These are phyloP conservation scores for Raffaelea deltoideospora DNA, from an alignment of 2,329 filamentous ascomycete genomes.

Conservation along the genomic window DNA sequence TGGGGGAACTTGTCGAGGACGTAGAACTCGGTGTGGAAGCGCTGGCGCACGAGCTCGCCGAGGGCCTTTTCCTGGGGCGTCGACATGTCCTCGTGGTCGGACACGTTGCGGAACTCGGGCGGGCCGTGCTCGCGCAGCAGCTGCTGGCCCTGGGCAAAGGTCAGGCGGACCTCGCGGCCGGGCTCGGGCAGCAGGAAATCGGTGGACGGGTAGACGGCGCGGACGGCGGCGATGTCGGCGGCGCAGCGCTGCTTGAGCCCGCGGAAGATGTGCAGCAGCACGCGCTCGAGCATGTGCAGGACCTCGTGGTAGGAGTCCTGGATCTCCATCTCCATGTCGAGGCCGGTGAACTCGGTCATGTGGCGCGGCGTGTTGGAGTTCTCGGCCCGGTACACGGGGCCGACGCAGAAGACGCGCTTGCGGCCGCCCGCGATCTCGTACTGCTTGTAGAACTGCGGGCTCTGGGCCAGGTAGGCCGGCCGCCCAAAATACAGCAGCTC, in stretches of 20 bases:
- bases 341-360: conserved; percentile 78
- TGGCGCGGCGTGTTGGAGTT: conserved; percentile 73
- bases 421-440: conserved; percentile 67
- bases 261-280: conserved; percentile 67
- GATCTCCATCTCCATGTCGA: conserved; percentile 86
- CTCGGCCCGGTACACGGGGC: conserved; percentile 75
- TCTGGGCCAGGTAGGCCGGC: conserved; percentile 66
- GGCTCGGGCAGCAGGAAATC: conserved; percentile 59
- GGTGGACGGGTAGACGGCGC: conserved; percentile 61
- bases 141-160: conserved; percentile 63
- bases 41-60: conserved; percentile 69
- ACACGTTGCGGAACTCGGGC: conserved; percentile 49
- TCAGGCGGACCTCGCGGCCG: conserved; percentile 61
- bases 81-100: conserved; percentile 63
- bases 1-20: conserved; percentile 94
- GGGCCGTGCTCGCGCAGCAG: conserved; percentile 63
- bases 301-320: conserved; percentile 66
- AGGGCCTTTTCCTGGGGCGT: conserved; percentile 81
- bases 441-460: conserved; percentile 79
- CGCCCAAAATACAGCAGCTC: conserved; percentile 78
- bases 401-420: conserved; percentile 64
- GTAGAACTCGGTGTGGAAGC: conserved; percentile 93
- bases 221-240: conserved; percentile 57
- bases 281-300: conserved; percentile 52
- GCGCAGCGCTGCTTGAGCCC: conserved; percentile 50